These are phyloP conservation scores for Monotropa hypopitys DNA, from an alignment of 179 eudicot species.

Conservation along the genomic window DNA sequence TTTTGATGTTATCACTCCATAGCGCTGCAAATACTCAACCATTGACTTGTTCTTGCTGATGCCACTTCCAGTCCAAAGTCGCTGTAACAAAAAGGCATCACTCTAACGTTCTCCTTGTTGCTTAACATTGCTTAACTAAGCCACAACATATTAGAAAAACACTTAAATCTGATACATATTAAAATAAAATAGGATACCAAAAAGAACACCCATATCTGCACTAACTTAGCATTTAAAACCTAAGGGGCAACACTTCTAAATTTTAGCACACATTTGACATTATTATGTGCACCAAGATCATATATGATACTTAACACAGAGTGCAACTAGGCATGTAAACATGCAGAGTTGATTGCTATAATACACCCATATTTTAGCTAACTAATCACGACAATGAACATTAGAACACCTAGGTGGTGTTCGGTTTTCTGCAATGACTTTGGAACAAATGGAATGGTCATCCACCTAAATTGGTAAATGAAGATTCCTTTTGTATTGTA, in stretches of 20 bases:
- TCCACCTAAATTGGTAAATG: too few species aligned
- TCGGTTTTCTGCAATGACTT: too few species aligned
- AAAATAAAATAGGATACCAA: neutral
- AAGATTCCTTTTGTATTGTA: too few species aligned
- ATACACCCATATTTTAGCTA: neutral
- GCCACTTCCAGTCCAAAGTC: constrained; percentile 35
- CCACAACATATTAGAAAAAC: neutral
- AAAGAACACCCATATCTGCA: neutral
- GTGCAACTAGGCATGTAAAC: neutral
- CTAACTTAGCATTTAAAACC: neutral
- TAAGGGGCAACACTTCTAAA: neutral
- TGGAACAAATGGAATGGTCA: too few species aligned
- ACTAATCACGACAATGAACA: neutral
- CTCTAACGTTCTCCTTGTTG: neutral
- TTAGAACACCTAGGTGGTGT: neutral
- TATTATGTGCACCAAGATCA: too few species aligned
- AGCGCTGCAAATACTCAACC: constrained; percentile 52
- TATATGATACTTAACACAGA: neutral
- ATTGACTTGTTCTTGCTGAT: constrained; percentile 39
- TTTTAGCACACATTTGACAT: neutral
- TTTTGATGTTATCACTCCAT: constrained; percentile 52
- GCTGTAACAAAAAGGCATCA: constrained; percentile 24
- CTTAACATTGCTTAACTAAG: constrained; percentile 3
- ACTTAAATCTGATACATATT: neutral
- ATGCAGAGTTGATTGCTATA: too few species aligned